Evolutionary conservation across 768 basidiomycete species (phyloP), one percentile per base, ranked within the genome.

Genomic region (Stropharia rugosoannulata): DNA sequence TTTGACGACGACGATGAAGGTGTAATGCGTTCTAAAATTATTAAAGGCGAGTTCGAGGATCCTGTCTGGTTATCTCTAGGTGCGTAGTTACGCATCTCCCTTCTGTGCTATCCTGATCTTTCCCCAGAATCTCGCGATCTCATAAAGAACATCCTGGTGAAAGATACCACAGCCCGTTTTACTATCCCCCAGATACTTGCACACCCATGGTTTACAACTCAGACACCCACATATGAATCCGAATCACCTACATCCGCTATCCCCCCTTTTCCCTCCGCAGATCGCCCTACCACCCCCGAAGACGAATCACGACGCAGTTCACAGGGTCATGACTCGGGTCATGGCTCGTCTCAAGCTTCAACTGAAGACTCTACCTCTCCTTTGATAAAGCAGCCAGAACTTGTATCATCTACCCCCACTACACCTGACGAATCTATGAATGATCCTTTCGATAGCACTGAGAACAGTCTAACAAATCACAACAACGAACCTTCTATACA

Each of bases 41-140:
- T 94, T 51, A 75, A 84, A 59, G 93, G 89, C 13, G 85, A 89
- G 43, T 98, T 90, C 66, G 93, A 96, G 59, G 91, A 98, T 65
- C 95, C 94, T 6, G 83, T 86, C 55, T 99, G 95, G 95, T 76
- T 98, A 15, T 91, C 93, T 27, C 72, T 80, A 64, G 93, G 95
- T 95, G 69, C 54, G 77, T 66, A 13, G 42, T 5, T 36, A 11
- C 22, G 37, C 40, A n/a, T 25, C 27, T 36, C 47, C 2, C 16
- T 6, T 36, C 35, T 32, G 46, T 45, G 15, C 36, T 47, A 35
- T 44, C 41, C 55, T 29, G 43, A 61, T 51, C 50, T 51, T 62
- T 51, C 43, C 54, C 35, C 68, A 96, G 96, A 95, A 66, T 82
- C 90, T n/a, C 88, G 93, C 42, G 85, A 90, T 65, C 75, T 99